These are phyloP conservation scores for Pythium brassicae DNA, from an alignment of 352 stramenopile species.

Conservation along the genomic window DNA sequence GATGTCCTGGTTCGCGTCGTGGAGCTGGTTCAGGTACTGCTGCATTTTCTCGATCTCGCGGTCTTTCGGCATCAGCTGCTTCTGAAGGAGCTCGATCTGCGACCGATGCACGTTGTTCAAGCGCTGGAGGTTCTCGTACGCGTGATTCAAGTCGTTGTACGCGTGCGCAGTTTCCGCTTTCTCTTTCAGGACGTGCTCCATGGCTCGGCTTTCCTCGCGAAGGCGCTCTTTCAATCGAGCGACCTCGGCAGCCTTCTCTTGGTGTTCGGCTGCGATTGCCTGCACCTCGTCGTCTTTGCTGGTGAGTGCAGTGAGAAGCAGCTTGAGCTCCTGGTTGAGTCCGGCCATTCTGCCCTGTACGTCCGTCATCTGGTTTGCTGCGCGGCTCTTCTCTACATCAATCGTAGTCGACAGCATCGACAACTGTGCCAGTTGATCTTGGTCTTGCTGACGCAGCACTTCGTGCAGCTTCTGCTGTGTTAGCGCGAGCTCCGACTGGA, in stretches of 20 bases:
- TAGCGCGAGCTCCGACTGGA: slow-evolving; percentile 32
- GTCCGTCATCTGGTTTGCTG: slow-evolving; percentile 29
- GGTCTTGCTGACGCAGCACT: slow-evolving; percentile 47
- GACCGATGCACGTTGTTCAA: slow-evolving; percentile 71
- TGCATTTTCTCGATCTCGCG: slow-evolving; percentile 61
- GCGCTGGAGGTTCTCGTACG: slow-evolving; percentile 50
- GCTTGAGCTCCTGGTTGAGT: slow-evolving; percentile 64
- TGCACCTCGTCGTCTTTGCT: slow-evolving; percentile 58
- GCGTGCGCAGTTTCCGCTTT: slow-evolving; percentile 30
- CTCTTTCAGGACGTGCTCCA: slow-evolving; percentile 27
- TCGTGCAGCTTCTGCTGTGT: slow-evolving; percentile 40
- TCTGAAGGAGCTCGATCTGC: slow-evolving; percentile 67
- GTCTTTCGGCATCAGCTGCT: slow-evolving; percentile 67
- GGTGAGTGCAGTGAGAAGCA: slow-evolving; percentile 52
- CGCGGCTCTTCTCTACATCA: slow-evolving; percentile 39
- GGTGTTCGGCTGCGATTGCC: slow-evolving; percentile 23
- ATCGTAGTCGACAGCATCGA: slow-evolving; percentile 37
- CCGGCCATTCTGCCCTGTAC: slow-evolving; percentile 50
- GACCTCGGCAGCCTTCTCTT: slow-evolving; percentile 25
- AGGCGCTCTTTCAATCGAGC: slow-evolving; percentile 29
- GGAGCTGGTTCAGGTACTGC: slow-evolving; percentile 46
- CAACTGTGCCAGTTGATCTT: slow-evolving; percentile 66
- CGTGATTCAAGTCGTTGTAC: slow-evolving; percentile 32
- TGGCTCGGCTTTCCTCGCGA: slow-evolving; percentile 24
- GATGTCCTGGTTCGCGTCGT: slow-evolving; percentile 64